Conservation (phyloP, 345 rosid species). For the Heritiera littoralis region DNA sequence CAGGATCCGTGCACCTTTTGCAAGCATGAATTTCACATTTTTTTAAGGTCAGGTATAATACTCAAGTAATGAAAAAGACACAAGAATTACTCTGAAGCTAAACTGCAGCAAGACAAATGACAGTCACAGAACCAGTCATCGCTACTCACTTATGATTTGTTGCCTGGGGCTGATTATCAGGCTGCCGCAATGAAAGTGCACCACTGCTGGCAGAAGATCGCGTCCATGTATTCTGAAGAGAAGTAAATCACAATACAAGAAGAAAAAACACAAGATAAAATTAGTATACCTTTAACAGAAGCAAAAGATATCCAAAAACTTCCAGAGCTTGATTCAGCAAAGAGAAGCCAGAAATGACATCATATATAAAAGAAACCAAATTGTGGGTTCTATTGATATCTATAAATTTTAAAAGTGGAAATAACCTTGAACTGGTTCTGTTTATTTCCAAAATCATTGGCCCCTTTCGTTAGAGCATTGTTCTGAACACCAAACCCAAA, state of each 20-base stretch:
- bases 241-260: conserved; percentile 15
- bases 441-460: conserved; percentile 34
- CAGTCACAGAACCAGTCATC: conserved; percentile 13
- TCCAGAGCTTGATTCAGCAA: conserved; percentile 2
- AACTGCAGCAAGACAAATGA: not conserved
- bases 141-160: conserved; percentile 62
- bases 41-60: not conserved
- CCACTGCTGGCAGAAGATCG: conserved; percentile 46
- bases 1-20: conserved; percentile 81
- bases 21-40: conserved; percentile 20
- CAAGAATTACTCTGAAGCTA: conserved; percentile 1
- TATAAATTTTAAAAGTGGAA: not conserved
- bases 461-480: conserved; percentile 38
- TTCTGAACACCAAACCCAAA: conserved; percentile 77
- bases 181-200: conserved; percentile 45
- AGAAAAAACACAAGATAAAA: not conserved
- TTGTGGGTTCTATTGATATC: not conserved
- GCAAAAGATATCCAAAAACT: conserved; percentile 1
- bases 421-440: conserved; percentile 69
- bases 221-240: conserved; percentile 73
- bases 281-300: conserved; percentile 2
- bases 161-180: conserved; percentile 52
- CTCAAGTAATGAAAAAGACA: conserved; percentile 13
- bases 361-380: conserved; percentile 5
- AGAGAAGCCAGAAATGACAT: not conserved